A percentile compares a stretch with the other conserved stretches of the same genome.
phyloP scores from a whole-genome alignment of 345 rosid species.

The Noccaea bulbosa region DNA sequence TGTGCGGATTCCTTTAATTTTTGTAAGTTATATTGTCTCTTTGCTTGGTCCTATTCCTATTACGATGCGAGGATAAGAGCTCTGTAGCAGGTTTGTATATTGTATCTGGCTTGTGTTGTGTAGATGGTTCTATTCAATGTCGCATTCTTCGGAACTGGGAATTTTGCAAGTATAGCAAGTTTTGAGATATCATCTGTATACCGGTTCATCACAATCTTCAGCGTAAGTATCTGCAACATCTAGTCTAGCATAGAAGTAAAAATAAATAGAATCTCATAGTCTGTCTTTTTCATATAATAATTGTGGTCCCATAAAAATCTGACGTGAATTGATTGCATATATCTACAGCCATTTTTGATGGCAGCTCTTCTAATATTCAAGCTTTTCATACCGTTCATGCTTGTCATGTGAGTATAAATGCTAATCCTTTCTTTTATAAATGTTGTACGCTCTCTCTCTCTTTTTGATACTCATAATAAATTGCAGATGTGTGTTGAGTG shows the following conservation, averaged over 20 bases:
- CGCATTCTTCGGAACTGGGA: conserved; percentile 97
- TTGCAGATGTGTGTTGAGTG: conserved; percentile 92
- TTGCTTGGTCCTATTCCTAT: not conserved
- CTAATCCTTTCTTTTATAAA: not conserved
- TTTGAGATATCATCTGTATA: conserved; percentile 98
- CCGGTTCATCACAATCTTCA: conserved; percentile 90
- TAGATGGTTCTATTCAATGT: conserved; percentile 93
- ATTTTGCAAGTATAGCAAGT: conserved; percentile 98
- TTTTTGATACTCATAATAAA: not conserved
- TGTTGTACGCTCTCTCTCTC: not conserved
- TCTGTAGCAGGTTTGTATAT: conserved; percentile 16
- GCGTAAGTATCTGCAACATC: conserved; percentile 61
- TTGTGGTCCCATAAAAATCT: not conserved
- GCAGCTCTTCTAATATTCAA: conserved; percentile 92
- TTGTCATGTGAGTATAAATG: conserved; percentile 81
- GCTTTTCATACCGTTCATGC: conserved; percentile 94
- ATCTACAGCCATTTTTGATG: conserved; percentile 92
- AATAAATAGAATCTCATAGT: not conserved
- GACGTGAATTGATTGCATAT: conserved; percentile 24
- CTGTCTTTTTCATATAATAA: not conserved
- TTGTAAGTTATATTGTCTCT: conserved; percentile 59
- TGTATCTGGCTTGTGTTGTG: conserved; percentile 37
- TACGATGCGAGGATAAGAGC: conserved; percentile 5
- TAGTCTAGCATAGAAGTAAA: not conserved
- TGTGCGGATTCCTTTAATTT: conserved; percentile 77